Base-by-base conservation (phyloP, 441 rosid genomes). In the Sinapis alba region DNA sequence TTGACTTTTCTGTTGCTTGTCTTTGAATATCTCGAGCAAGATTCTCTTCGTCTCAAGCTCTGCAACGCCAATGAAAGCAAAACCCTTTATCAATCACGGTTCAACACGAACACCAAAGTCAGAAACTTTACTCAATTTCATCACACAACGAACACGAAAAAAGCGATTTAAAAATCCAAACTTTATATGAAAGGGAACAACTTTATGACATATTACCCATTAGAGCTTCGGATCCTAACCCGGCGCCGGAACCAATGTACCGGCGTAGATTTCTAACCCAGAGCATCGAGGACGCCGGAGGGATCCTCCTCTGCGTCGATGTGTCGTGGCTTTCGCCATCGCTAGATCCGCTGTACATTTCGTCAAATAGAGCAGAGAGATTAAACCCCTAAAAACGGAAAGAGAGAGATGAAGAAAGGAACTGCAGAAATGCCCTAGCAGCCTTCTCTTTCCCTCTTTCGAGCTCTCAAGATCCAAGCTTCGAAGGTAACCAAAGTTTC, bases 41-140 rank as follows among this genome's bases (percentile, higher is more conserved):
- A 96, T 93, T 79, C 94, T 89, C 90, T 96, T 96, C 10, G 97
- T 96, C 83, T 96, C 97, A 16, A 96, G 97, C 90, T 96, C 99
- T 96, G 68, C 72, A 83, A 30, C 50, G 1, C 54, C 21, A 36
- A 38, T 53, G 65, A 43, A 68, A 54, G 27, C 36, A 65, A 65
- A 57, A 20, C 59, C 13, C 30, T 27, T 60, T 19, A 43, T 43
- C 50, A 43, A 43, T 43, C 5, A 43, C 38, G 6, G 34, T 30
- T 2, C 3, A 45, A 34, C 15, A 41, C n/a, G 3, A 8, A 3
- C 0, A 13, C 34, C 28, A 65, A 72, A 77, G 9, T 63, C 45
- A 50, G 47, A 4, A 65, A 58, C 13, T 65, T 69, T 13, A 65
- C 45, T 65, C 13, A 57, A 11, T 11, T 41, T 21, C 32, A 0